Evolutionary conservation across 495 filamentous ascomycete species (phyloP).

Genomic region (Pyrenula aspistea): DNA sequence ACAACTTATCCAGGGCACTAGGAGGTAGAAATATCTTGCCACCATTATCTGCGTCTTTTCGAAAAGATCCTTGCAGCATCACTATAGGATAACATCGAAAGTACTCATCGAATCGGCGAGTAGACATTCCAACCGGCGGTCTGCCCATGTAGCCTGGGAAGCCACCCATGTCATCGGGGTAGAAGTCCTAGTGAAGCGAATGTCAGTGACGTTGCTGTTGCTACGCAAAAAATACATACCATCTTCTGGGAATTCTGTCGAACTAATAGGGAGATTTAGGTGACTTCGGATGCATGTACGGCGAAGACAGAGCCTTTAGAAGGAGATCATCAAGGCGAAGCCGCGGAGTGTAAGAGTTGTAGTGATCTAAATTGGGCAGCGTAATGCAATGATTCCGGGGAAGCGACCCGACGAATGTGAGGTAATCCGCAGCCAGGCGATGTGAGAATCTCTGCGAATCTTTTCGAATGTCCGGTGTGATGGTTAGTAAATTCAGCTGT

Average conservation of each 20-base stretch:
- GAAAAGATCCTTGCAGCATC: conserved; percentile 88
- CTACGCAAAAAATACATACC: neutral
- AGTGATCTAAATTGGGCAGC: too few species aligned
- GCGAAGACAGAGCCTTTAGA: too few species aligned
- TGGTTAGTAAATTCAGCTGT: too few species aligned
- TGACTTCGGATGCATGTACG: too few species aligned
- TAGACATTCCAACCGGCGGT: conserved; percentile 10
- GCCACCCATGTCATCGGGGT: conserved; percentile 9
- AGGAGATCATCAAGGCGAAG: too few species aligned
- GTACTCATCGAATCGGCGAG: conserved; percentile 87
- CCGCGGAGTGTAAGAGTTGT: too few species aligned
- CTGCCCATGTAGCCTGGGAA: conserved; percentile 3
- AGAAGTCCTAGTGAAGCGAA: conserved; percentile 5
- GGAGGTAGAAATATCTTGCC: conserved; percentile 96
- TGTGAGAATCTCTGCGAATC: too few species aligned
- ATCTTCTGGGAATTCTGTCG: neutral
- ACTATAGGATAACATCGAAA: conserved; percentile 89
- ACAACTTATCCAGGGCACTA: conserved; percentile 89
- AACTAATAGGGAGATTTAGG: neutral
- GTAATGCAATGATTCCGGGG: too few species aligned
- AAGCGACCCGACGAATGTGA: too few species aligned
- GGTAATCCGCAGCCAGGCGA: too few species aligned
- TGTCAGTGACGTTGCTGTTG: neutral
- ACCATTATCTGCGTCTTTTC: conserved; percentile 85
- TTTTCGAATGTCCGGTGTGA: too few species aligned